A percentile compares a stretch with the other conserved stretches of the same genome.
Conservation (phyloP, 2,329 filamentous ascomycete species). For the Xylaria digitata region DNA sequence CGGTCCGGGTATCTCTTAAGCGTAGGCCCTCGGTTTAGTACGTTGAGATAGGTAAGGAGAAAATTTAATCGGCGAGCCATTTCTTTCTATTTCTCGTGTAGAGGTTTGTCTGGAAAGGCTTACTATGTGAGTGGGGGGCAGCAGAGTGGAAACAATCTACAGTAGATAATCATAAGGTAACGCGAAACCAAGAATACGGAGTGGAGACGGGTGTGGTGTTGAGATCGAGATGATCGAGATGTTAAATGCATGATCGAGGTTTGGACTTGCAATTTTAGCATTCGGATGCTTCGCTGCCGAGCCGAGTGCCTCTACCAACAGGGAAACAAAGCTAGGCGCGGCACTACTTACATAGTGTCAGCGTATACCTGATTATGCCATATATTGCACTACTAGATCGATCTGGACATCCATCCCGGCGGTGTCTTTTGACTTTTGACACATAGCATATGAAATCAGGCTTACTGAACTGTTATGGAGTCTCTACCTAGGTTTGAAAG, state of each 20-base stretch:
- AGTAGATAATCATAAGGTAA: constrained; percentile 13
- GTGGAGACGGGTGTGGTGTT: constrained; percentile 22
- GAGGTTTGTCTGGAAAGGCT: background rate
- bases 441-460: too few species aligned
- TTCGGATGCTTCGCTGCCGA: constrained; percentile 12
- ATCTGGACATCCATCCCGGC: too few species aligned
- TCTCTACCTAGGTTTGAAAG: background rate
- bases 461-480: too few species aligned
- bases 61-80: background rate
- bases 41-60: background rate
- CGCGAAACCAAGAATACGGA: constrained; percentile 7
- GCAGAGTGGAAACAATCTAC: constrained; percentile 6
- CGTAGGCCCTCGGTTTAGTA: background rate
- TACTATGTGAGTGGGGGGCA: constrained; percentile 6
- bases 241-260: constrained; percentile 42
- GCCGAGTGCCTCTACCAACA: background rate
- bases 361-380: too few species aligned
- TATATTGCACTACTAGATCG: too few species aligned
- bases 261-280: background rate
- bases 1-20: background rate
- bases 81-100: constrained; percentile 15
- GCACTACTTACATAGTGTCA: too few species aligned
- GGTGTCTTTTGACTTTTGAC: too few species aligned
- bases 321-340: background rate
- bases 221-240: constrained; percentile 41